Base-by-base conservation (phyloP, 2,329 filamentous ascomycete genomes). In the Pseudocercospora crystallina region DNA sequence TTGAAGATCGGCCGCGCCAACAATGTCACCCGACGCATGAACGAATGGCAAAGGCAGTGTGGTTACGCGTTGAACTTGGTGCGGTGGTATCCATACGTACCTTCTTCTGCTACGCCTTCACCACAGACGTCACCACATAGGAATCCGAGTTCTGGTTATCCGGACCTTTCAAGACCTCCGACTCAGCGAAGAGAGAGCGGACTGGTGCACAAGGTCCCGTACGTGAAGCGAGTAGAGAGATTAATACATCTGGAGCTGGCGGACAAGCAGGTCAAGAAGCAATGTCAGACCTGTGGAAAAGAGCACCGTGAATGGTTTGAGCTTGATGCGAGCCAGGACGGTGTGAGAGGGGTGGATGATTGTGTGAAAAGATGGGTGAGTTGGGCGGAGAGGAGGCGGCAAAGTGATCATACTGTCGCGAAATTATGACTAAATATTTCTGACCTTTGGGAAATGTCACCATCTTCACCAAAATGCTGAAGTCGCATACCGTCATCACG, bases 271-370 rank as follows among this genome's bases (percentile, higher is more conserved):
- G 84, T 73, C 51, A 83, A 78, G 71, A 83, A 68, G 13, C 80
- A 81, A 45, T 99, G 94, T 64, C 76, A 77, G 4, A 80, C 83
- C 1, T 99, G 94, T 66, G 90, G 90, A 2, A 85, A 84, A 64
- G 85, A 90, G 62, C 94, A 99, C 70, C 78, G 86, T 45, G 94
- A 99, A 73, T 99, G 92, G 92, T 99, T 99, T 68, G 88, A 95
- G 72, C 84, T 96, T 1, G 83, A 89, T 55, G 88, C 89, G 0
- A 85, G 76, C 15, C 80, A 84, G 57, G 79, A 85, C 26, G 88
- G 85, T 0, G 78, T 97, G 2, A 81, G 78, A 53, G 78, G 65
- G 20, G 81, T 89, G 8, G 85, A 89, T 71, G 83, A 87, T 58
- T 82, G 90, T 52, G 84, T 96, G 35, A 82, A 85, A 65, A 75